phyloP scores from a whole-genome alignment of 176 grass and related monocot species.

The Pontederia crassipes region DNA sequence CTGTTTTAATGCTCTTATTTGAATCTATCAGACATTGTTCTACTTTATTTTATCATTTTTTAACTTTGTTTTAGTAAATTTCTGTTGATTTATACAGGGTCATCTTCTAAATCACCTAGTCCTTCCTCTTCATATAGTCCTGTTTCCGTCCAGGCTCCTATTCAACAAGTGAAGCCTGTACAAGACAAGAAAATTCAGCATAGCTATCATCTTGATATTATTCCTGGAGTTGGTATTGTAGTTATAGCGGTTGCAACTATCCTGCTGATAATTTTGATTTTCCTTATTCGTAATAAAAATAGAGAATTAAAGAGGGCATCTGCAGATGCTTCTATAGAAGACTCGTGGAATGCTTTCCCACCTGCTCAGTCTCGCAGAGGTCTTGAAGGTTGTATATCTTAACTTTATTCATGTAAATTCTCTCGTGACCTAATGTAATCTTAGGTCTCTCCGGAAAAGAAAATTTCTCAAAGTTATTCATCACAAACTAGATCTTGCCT shows the following conservation, averaged over 20 bases:
- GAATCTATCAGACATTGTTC: not conserved
- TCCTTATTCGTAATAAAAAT: slow-evolving; percentile 76
- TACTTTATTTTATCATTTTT: not conserved
- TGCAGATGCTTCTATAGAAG: slow-evolving; percentile 34
- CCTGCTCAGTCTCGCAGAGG: slow-evolving; percentile 51
- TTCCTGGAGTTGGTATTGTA: slow-evolving; percentile 91
- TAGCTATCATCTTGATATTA: slow-evolving; percentile 44
- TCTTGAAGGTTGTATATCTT: slow-evolving; percentile 51
- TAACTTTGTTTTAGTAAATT: not conserved
- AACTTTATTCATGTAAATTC: not conserved
- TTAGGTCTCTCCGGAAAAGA: no score
- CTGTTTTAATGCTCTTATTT: no score
- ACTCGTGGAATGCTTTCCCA: slow-evolving; percentile 40
- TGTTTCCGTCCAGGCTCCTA: slow-evolving; percentile 31
- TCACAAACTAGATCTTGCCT: no score
- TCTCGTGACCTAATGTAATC: not conserved
- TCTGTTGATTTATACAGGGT: slow-evolving; percentile 28
- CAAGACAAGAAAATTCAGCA: slow-evolving; percentile 29
- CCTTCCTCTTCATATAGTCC: slow-evolving; percentile 51
- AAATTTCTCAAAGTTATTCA: no score
- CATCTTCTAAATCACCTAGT: slow-evolving; percentile 37
- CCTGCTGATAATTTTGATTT: slow-evolving; percentile 51
- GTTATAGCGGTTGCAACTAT: slow-evolving; percentile 62
- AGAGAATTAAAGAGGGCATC: slow-evolving; percentile 39
- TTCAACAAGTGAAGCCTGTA: slow-evolving; percentile 31